Conservation (phyloP, 106 monocot species). For the Triglochin maritima region DNA sequence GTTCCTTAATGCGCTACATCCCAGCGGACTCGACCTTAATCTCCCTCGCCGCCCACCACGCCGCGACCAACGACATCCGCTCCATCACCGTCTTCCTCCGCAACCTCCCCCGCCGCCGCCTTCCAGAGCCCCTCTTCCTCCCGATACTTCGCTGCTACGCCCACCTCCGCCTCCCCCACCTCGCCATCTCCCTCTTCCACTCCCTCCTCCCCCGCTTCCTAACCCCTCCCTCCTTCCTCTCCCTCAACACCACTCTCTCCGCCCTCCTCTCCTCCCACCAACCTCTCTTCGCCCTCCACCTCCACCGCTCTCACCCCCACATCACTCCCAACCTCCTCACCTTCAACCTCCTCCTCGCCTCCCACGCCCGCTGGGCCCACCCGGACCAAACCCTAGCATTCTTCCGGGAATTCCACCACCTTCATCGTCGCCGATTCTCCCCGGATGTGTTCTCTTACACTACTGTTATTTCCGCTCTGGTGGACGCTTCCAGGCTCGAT, state of each 20-base stretch:
- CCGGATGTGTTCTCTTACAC: constrained; percentile 45
- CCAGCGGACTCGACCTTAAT: constrained; percentile 54
- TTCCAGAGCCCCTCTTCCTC: constrained; percentile 43
- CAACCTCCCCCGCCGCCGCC: constrained; percentile 18
- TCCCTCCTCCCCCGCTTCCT: constrained; percentile 27
- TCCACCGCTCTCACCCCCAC: constrained; percentile 9
- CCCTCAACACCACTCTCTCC: constrained; percentile 45
- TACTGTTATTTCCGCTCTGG: constrained; percentile 39
- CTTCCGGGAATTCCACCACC: constrained; percentile 26
- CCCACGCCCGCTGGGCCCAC: constrained; percentile 11
- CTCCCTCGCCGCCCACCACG: constrained; percentile 31
- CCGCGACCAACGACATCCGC: constrained; percentile 24
- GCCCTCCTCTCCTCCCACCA: constrained; percentile 26
- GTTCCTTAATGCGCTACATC: constrained; percentile 35
- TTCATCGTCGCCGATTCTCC: constrained; percentile 8
- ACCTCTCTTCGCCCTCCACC: no score
- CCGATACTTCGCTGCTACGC: constrained; percentile 38
- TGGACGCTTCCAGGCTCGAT: constrained; percentile 18
- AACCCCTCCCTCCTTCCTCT: constrained; percentile 32
- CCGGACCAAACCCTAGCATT: constrained; percentile 19
- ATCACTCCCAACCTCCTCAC: constrained; percentile 42
- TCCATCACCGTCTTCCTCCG: constrained; percentile 32
- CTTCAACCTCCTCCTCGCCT: constrained; percentile 51
- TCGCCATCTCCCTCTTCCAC: constrained; percentile 62
- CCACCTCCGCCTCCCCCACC: constrained; percentile 21